These are phyloP conservation scores for Delonix regia DNA, from an alignment of 306 rosid species.

Conservation along the genomic window DNA sequence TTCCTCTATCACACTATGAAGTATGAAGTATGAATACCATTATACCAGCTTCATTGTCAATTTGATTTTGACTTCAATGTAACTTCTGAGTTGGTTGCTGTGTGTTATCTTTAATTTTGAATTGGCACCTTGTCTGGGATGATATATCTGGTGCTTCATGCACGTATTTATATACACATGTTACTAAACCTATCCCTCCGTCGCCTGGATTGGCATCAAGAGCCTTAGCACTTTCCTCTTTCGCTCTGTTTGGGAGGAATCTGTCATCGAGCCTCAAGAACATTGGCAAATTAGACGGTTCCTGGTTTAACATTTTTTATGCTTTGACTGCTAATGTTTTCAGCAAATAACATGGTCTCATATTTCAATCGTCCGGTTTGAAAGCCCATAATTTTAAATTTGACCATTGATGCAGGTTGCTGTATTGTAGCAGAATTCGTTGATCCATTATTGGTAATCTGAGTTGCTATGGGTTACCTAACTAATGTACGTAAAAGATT, in stretches of 20 bases:
- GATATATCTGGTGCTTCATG: not conserved
- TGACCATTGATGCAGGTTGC: conserved; percentile 8
- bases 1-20: not conserved
- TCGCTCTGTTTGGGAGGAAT: not conserved
- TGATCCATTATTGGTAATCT: not conserved
- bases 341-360: not conserved
- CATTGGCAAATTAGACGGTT: not conserved
- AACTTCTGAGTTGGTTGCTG: not conserved
- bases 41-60: not conserved
- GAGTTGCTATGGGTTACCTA: conserved; percentile 3
- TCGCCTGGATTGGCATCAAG: not conserved
- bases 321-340: not conserved
- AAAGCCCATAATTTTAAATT: not conserved
- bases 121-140: not conserved
- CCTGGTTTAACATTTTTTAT: not conserved
- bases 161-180: not conserved
- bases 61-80: not conserved
- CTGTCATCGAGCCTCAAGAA: not conserved
- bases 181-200: not conserved
- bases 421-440: not conserved
- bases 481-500: not conserved
- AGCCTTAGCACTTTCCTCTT: not conserved
- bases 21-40: too few species aligned
- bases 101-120: not conserved
- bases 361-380: not conserved